These are phyloP conservation scores for Colletotrichum coccodes DNA, from an alignment of 2,329 filamentous ascomycete genomes.

Conservation along the genomic window DNA sequence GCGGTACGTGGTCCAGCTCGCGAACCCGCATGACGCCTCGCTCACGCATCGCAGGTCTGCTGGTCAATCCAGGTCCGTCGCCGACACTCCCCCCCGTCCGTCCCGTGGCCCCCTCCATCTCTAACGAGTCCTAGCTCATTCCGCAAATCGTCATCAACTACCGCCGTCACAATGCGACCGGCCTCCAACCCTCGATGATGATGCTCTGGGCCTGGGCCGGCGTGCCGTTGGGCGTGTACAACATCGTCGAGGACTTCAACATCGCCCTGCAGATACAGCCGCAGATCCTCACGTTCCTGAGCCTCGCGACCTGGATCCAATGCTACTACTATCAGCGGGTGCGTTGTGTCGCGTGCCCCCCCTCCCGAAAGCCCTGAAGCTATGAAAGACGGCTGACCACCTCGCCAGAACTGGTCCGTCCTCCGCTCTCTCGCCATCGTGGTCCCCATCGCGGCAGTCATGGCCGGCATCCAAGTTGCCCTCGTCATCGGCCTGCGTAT, in stretches of 20 bases:
- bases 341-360: slow-evolving; percentile 36
- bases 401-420: slow-evolving; percentile 60
- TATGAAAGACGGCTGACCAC: slow-evolving; percentile 1
- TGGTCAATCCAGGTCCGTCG: slow-evolving; percentile 71
- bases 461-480: slow-evolving; percentile 68
- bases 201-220: slow-evolving; percentile 76
- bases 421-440: slow-evolving; percentile 59
- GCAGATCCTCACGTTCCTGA: slow-evolving; percentile 54
- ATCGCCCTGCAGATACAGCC: slow-evolving; percentile 54
- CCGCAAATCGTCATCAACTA: slow-evolving; percentile 78
- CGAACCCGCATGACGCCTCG: neutral
- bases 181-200: slow-evolving; percentile 77
- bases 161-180: slow-evolving; percentile 71
- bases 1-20: slow-evolving; percentile 52
- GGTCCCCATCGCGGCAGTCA: slow-evolving; percentile 60
- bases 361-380: neutral
- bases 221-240: slow-evolving; percentile 69
- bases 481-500: slow-evolving; percentile 67
- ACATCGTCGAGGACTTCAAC: slow-evolving; percentile 54
- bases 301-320: slow-evolving; percentile 54
- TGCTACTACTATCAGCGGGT: slow-evolving; percentile 54
- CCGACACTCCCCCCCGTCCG: too few relatives aligned
- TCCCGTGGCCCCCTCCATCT: too few relatives aligned
- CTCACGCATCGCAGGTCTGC: slow-evolving; percentile 54
- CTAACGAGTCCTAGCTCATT: too few relatives aligned